A percentile compares a stretch with the other conserved stretches of the same genome.
phyloP scores from a whole-genome alignment of 768 basidiomycete genomes.

The Ephemerocybe angulata region DNA sequence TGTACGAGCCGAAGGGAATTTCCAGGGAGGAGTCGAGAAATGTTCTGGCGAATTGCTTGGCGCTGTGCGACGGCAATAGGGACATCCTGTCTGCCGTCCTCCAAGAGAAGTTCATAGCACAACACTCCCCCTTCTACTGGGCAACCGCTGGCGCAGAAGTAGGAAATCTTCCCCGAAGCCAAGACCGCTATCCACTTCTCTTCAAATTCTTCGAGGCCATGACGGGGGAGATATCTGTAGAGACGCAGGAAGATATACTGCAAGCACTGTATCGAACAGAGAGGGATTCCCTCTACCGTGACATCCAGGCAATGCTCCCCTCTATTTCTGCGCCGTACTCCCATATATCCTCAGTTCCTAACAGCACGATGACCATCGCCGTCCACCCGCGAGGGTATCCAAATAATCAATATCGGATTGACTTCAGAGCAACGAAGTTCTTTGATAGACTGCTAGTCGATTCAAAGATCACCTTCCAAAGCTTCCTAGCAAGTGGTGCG shows the following conservation, averaged over 20 bases:
- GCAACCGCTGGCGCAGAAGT: neutral
- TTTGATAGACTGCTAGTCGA: neutral
- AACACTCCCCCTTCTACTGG: neutral
- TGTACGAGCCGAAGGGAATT: neutral
- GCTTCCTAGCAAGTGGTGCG: neutral
- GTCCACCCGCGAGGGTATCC: neutral
- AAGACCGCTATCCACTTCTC: neutral
- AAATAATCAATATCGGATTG: neutral
- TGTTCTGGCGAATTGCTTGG: neutral
- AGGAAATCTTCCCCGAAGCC: neutral
- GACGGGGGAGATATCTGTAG: neutral
- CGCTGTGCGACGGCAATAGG: neutral
- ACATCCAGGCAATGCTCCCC: neutral
- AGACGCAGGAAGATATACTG: neutral
- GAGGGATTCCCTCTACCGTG: neutral
- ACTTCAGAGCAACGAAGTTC: neutral
- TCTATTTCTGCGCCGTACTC: neutral
- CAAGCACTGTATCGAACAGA: neutral
- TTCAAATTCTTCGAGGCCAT: neutral
- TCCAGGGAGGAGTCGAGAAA: neutral
- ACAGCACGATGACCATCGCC: neutral
- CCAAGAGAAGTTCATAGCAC: neutral
- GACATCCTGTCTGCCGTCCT: neutral
- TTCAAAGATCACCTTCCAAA: neutral
- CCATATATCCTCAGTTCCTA: too few species aligned